Percentiles rank a stretch among this genome's conserved stretches.
Conservation (phyloP, 2,329 filamentous ascomycete species). For the Diaporthe vexans region DNA sequence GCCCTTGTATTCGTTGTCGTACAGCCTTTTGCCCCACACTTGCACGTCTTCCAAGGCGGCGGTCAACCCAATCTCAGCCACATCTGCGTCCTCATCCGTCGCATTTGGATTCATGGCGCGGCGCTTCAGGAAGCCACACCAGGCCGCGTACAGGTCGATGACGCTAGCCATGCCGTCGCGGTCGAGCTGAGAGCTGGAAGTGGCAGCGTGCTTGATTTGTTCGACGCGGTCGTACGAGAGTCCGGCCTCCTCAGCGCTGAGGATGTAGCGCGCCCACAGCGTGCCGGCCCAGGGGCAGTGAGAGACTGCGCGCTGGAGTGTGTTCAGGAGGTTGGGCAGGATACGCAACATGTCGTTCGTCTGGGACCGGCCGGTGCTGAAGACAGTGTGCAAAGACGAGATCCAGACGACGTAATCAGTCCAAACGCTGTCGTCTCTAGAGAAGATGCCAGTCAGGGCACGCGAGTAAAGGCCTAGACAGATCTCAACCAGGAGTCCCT, state of each 20-base stretch:
- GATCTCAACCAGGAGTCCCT: slow-evolving; percentile 62
- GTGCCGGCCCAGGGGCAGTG: slow-evolving; percentile 95
- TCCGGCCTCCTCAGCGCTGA: slow-evolving; percentile 84
- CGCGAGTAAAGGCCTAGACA: slow-evolving; percentile 82
- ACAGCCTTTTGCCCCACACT: slow-evolving; percentile 81
- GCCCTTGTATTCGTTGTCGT: slow-evolving; percentile 83
- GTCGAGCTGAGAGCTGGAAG: slow-evolving; percentile 86
- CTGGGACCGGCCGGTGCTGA: slow-evolving; percentile 54
- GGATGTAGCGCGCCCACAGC: slow-evolving; percentile 90
- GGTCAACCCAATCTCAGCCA: slow-evolving; percentile 89
- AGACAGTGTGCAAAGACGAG: slow-evolving; percentile 60
- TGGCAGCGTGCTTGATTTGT: slow-evolving; percentile 91
- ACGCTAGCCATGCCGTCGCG: slow-evolving; percentile 89
- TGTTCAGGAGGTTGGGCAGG: slow-evolving; percentile 71
- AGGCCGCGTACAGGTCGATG: slow-evolving; percentile 91
- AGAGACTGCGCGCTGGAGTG: slow-evolving; percentile 84
- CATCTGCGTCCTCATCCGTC: slow-evolving; percentile 85
- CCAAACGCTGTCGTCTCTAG: slow-evolving; percentile 83
- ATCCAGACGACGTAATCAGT: slow-evolving; percentile 86
- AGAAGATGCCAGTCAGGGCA: slow-evolving; percentile 78
- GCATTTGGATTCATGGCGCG: slow-evolving; percentile 82
- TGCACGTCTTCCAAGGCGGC: slow-evolving; percentile 89
- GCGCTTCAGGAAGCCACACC: slow-evolving; percentile 94
- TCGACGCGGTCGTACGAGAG: slow-evolving; percentile 86
- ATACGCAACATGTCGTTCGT: slow-evolving; percentile 54